Conservation (phyloP, 805 yeast species). For the Metschnikowia noctiluminum region DNA sequence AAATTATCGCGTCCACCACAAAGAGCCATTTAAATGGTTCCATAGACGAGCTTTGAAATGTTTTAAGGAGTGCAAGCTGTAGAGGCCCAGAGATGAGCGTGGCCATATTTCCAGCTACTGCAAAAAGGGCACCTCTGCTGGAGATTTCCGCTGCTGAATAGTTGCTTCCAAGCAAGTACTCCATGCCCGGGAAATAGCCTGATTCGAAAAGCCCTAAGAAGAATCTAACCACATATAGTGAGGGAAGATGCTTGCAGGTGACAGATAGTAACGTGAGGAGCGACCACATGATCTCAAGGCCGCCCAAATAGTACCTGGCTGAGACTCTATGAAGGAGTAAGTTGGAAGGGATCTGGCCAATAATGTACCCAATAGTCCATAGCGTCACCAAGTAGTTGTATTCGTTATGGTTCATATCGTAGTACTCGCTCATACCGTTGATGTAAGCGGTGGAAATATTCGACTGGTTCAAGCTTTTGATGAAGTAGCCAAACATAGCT, state of each 20-base stretch:
- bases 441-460: slow-evolving; percentile 19
- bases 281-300: slow-evolving; percentile 45
- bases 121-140: slow-evolving; percentile 29
- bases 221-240: slow-evolving; percentile 17
- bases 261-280: slow-evolving; percentile 27
- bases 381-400: slow-evolving; percentile 17
- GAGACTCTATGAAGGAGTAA: slow-evolving; percentile 36
- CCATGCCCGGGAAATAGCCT: slow-evolving; percentile 57
- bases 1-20: slow-evolving; percentile 32
- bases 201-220: slow-evolving; percentile 43
- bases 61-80: slow-evolving; percentile 26
- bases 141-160: slow-evolving; percentile 27
- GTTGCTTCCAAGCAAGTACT: slow-evolving; percentile 44
- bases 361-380: slow-evolving; percentile 17
- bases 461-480: slow-evolving; percentile 19
- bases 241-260: slow-evolving; percentile 13
- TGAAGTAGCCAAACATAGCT: slow-evolving; percentile 19
- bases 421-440: slow-evolving; percentile 19
- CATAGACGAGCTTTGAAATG: slow-evolving; percentile 21
- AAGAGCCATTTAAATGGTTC: slow-evolving; percentile 36
- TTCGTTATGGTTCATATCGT: slow-evolving; percentile 16
- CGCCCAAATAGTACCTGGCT: slow-evolving; percentile 44
- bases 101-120: slow-evolving; percentile 28
- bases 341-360: slow-evolving; percentile 18
- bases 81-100: slow-evolving; percentile 32